phyloP scores from a whole-genome alignment of 2,329 filamentous ascomycete genomes.

The Knufia fluminis region DNA sequence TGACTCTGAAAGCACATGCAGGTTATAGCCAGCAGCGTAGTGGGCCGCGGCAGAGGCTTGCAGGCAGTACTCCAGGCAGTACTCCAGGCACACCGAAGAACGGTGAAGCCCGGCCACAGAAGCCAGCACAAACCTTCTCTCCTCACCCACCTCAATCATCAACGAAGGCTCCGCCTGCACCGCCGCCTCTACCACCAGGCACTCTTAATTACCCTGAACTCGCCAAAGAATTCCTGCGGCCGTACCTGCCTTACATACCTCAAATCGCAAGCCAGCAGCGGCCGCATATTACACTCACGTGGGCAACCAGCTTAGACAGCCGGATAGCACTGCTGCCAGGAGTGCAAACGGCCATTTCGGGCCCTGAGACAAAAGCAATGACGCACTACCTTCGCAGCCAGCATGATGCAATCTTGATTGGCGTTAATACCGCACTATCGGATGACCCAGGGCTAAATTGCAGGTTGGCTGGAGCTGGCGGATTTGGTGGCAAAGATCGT shows the following conservation, averaged over 20 bases:
- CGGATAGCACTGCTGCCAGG: slow-evolving; percentile 68
- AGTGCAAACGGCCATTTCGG: slow-evolving; percentile 73
- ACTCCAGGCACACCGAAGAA: slow-evolving; percentile 2
- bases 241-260: slow-evolving; percentile 41
- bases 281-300: slow-evolving; percentile 69
- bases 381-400: slow-evolving; percentile 78
- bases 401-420: slow-evolving; percentile 78
- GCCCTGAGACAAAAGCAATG: slow-evolving; percentile 77
- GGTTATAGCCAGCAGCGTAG: slow-evolving; percentile 26
- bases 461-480: slow-evolving; percentile 54
- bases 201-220: slow-evolving; percentile 38
- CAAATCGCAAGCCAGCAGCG: slow-evolving; percentile 26
- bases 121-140: slow-evolving; percentile 5
- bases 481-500: slow-evolving; percentile 45
- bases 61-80: slow-evolving; percentile 1
- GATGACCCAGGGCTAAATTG: slow-evolving; percentile 84
- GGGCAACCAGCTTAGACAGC: slow-evolving; percentile 81
- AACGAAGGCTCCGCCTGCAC: slow-evolving; percentile 3
- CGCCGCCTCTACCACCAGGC: slow-evolving; percentile 24
- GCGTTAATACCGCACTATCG: slow-evolving; percentile 71
- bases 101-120: slow-evolving; percentile 6
- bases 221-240: slow-evolving; percentile 38
- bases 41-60: background rate
- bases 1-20: slow-evolving; percentile 35
- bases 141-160: slow-evolving; percentile 2